phyloP scores from a whole-genome alignment of 805 yeast genomes.

The Candida sonorensis region DNA sequence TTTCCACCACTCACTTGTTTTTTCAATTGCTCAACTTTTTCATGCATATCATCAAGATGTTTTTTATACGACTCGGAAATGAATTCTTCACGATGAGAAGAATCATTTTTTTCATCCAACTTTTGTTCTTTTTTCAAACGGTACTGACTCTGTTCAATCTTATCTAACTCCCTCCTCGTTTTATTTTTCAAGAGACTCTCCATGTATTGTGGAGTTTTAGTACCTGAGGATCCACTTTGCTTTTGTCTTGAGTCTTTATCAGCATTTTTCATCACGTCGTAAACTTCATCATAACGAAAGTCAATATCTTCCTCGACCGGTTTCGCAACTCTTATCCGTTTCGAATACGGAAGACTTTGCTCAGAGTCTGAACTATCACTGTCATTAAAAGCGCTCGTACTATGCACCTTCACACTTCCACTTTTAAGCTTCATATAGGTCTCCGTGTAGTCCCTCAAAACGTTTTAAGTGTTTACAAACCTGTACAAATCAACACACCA shows the following conservation, averaged over 20 bases:
- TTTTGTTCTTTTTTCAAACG: slow-evolving; percentile 32
- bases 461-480: not conserved
- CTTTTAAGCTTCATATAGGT: not conserved
- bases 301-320: slow-evolving; percentile 1
- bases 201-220: slow-evolving; percentile 28
- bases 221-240: slow-evolving; percentile 8
- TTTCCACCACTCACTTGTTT: not conserved
- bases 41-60: slow-evolving; percentile 21
- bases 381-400: not conserved
- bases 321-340: not conserved
- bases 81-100: slow-evolving; percentile 36
- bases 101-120: slow-evolving; percentile 32
- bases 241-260: slow-evolving; percentile 16
- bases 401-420: too few relatives aligned
- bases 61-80: slow-evolving; percentile 41
- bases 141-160: slow-evolving; percentile 31
- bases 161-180: slow-evolving; percentile 38
- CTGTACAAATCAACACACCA: too few relatives aligned
- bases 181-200: slow-evolving; percentile 37
- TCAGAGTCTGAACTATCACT: too few relatives aligned
- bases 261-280: slow-evolving; percentile 33
- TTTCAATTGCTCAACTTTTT: slow-evolving; percentile 1
- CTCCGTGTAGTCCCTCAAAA: not conserved
- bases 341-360: too few relatives aligned
- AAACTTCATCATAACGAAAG: slow-evolving; percentile 41